Evolutionary conservation across 2,329 filamentous ascomycete species (phyloP).

Genomic region (Pseudogymnoascus sp.): DNA sequence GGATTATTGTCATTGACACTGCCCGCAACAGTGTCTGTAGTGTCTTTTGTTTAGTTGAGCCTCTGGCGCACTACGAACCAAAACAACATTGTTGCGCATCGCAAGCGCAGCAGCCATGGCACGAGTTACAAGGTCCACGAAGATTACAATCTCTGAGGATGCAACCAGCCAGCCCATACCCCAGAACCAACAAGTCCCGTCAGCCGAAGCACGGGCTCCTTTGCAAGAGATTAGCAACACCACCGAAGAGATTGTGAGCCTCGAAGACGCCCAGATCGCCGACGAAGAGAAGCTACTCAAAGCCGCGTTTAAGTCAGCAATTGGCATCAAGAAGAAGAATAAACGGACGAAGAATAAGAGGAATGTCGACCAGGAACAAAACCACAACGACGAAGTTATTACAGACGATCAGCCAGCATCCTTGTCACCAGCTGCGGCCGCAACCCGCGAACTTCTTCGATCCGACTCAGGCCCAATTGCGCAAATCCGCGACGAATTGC

Average conservation of each 20-base stretch:
- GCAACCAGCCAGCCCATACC: slow-evolving; percentile 6
- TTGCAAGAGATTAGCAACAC: slow-evolving; percentile 8
- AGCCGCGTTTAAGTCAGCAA: slow-evolving; percentile 25
- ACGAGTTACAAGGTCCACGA: slow-evolving; percentile 25
- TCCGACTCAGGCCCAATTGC: background rate
- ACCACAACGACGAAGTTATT: background rate
- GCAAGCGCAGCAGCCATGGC: slow-evolving; percentile 21
- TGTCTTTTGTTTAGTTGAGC: background rate
- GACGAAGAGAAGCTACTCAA: slow-evolving; percentile 25
- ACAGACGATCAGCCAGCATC: slow-evolving; percentile 4
- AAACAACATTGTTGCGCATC: background rate
- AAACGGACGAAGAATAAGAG: slow-evolving; percentile 19
- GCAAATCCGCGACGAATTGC: background rate
- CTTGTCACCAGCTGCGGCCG: background rate
- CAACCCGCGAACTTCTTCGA: background rate
- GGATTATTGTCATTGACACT: background rate
- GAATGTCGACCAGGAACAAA: slow-evolving; percentile 9
- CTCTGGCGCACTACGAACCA: background rate
- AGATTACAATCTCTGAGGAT: slow-evolving; percentile 24
- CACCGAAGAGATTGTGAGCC: slow-evolving; percentile 3
- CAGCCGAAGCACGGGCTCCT: slow-evolving; percentile 13
- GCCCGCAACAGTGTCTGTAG: background rate
- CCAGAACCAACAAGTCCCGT: slow-evolving; percentile 12
- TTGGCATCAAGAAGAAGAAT: slow-evolving; percentile 22
- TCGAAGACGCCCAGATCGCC: slow-evolving; percentile 16